A percentile compares a stretch with the other conserved stretches of the same genome.
These are phyloP conservation scores for Collariella sp. DNA, from an alignment of 495 filamentous ascomycete genomes.

Conservation along the genomic window DNA sequence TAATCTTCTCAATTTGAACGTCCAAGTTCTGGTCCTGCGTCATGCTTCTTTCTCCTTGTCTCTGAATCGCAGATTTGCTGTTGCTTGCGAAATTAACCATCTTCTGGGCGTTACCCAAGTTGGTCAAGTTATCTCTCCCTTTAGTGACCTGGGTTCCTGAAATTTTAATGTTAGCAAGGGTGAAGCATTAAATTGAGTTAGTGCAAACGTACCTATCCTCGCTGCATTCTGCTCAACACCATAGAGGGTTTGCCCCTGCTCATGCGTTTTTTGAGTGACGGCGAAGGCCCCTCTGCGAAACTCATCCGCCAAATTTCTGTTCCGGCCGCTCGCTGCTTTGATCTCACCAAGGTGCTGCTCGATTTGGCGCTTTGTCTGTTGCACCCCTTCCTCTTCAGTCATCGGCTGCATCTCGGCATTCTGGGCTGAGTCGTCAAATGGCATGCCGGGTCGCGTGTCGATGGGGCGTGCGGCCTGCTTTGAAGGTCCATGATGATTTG, in stretches of 20 bases:
- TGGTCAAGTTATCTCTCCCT: neutral
- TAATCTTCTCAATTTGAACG: too few species aligned
- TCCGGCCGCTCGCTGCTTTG: neutral
- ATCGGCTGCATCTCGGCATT: conserved; percentile 63
- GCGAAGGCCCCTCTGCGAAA: too few species aligned
- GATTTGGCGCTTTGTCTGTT: conserved; percentile 11
- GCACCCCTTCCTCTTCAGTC: conserved; percentile 49
- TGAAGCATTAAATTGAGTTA: too few species aligned
- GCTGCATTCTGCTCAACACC: too few species aligned
- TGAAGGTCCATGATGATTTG: conserved; percentile 47
- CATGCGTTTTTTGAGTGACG: too few species aligned
- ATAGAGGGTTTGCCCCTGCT: too few species aligned
- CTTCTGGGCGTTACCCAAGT: neutral
- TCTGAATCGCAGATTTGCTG: neutral
- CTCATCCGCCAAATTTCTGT: too few species aligned
- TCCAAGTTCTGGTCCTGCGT: neutral
- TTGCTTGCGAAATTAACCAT: conserved; percentile 5
- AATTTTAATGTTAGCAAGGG: too few species aligned
- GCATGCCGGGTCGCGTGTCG: conserved; percentile 31
- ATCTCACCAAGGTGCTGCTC: conserved; percentile 36
- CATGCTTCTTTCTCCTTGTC: conserved; percentile 8
- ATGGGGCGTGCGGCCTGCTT: conserved; percentile 7
- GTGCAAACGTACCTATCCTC: too few species aligned
- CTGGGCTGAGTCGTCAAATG: conserved; percentile 12
- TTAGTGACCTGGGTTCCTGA: neutral